A percentile compares a stretch with the other conserved stretches of the same genome.
Conservation (phyloP, 1,284 basidiomycete genomes). For the Gymnopus androsaceus region DNA sequence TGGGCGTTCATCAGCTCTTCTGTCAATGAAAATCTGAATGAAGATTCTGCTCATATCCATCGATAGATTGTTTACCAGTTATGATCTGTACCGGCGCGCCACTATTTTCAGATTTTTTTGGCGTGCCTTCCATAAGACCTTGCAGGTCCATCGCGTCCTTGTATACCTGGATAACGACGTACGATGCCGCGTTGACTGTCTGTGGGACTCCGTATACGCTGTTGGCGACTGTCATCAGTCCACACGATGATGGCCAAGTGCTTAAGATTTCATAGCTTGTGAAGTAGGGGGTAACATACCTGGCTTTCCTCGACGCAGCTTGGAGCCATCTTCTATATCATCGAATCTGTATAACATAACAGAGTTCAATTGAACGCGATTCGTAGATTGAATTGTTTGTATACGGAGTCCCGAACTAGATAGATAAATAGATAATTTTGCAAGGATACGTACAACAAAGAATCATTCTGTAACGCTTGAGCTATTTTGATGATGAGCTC, state of each 20-base stretch:
- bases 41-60: too few relatives aligned
- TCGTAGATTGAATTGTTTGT: not conserved
- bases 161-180: conserved; percentile 48
- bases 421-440: not conserved
- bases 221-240: conserved; percentile 67
- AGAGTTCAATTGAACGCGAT: conserved; percentile 12
- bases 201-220: conserved; percentile 95
- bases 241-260: not conserved
- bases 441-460: conserved; percentile 70
- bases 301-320: conserved; percentile 84
- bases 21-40: conserved; percentile 26
- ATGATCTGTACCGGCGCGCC: not conserved
- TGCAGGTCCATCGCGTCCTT: not conserved
- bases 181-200: conserved; percentile 97
- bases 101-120: not conserved
- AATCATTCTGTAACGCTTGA: conserved; percentile 93
- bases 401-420: not conserved
- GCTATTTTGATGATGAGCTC: conserved; percentile 79
- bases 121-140: not conserved
- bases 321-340: conserved; percentile 95
- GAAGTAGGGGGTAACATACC: conserved; percentile 42
- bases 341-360: conserved; percentile 66
- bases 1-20: conserved; percentile 90
- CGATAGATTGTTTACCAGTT: too few relatives aligned
- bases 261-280: too few relatives aligned